Conservation (phyloP, 495 filamentous ascomycete species). For the Trichoderma asperelloides region DNA sequence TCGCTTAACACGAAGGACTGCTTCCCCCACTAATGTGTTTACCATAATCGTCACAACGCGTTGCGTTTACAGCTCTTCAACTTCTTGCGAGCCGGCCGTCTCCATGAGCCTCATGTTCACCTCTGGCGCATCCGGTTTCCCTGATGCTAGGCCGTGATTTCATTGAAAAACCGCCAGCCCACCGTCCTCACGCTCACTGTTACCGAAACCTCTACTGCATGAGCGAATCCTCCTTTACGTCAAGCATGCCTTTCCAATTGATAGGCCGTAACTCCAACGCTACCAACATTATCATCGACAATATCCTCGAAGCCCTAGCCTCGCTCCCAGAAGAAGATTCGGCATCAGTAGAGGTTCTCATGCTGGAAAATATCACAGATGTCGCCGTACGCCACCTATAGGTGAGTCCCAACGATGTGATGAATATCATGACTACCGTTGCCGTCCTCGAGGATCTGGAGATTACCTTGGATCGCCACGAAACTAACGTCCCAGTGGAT, state of each 20-base stretch:
- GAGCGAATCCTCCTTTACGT: slow-evolving; percentile 20
- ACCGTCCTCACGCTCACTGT: too few relatives aligned
- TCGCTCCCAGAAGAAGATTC: slow-evolving; percentile 16
- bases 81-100: too few relatives aligned
- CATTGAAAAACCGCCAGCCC: too few relatives aligned
- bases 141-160: too few relatives aligned
- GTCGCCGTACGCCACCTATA: slow-evolving; percentile 17
- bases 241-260: slow-evolving; percentile 20
- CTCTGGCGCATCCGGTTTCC: too few relatives aligned
- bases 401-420: slow-evolving; percentile 21
- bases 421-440: slow-evolving; percentile 18
- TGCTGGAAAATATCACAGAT: slow-evolving; percentile 19
- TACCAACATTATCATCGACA: slow-evolving; percentile 21
- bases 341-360: slow-evolving; percentile 14
- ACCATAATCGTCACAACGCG: too few relatives aligned
- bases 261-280: slow-evolving; percentile 14
- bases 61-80: too few relatives aligned
- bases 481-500: too few relatives aligned
- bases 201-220: slow-evolving; percentile 18
- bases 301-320: slow-evolving; percentile 18
- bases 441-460: slow-evolving; percentile 14
- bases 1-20: too few relatives aligned
- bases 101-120: too few relatives aligned
- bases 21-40: too few relatives aligned
- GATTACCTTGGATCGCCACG: slow-evolving; percentile 17